phyloP scores from a whole-genome alignment of 805 yeast species.

The Candida silvatica region DNA sequence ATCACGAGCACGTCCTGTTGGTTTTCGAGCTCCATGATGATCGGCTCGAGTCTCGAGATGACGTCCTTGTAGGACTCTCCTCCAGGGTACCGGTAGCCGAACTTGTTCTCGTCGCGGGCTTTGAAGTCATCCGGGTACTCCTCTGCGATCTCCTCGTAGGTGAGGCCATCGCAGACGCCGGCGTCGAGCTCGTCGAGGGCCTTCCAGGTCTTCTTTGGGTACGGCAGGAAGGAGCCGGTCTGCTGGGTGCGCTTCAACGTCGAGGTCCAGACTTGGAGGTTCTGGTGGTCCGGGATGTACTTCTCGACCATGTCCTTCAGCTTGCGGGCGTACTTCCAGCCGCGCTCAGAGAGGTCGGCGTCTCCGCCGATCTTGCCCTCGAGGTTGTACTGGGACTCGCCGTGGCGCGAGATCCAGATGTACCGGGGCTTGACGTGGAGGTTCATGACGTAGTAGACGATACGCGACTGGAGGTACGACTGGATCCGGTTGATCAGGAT shows the following conservation, averaged over 20 bases:
- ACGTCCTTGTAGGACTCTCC: conserved; percentile 97
- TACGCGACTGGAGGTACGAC: conserved; percentile 82
- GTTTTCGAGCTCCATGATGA: conserved; percentile 96
- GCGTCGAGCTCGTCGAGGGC: conserved; percentile 96
- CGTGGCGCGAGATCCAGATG: conserved; percentile 93
- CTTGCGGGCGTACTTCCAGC: conserved; percentile 72
- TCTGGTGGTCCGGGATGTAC: conserved; percentile 50
- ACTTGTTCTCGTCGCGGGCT: conserved; percentile 93
- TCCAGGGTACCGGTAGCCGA: conserved; percentile 91
- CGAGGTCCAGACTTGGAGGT: conserved; percentile 92
- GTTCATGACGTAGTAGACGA: conserved; percentile 94
- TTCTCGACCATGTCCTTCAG: conserved; percentile 69
- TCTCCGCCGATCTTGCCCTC: conserved; percentile 97
- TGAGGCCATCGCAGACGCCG: conserved; percentile 95
- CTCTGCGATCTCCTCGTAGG: conserved; percentile 85
- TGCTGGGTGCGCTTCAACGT: conserved; percentile 88
- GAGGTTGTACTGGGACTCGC: conserved; percentile 86
- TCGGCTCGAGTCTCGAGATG: conserved; percentile 90
- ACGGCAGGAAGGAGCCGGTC: conserved; percentile 77
- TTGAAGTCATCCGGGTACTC: conserved; percentile 89
- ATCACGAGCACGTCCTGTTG: conserved; percentile 94
- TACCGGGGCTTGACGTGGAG: conserved; percentile 86
- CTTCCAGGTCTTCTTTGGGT: conserved; percentile 85
- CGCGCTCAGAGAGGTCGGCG: conserved; percentile 76
- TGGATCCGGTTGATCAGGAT: conserved; percentile 83